Base-by-base conservation (phyloP, 306 rosid species). In the Glycyrrhiza uralensis region DNA sequence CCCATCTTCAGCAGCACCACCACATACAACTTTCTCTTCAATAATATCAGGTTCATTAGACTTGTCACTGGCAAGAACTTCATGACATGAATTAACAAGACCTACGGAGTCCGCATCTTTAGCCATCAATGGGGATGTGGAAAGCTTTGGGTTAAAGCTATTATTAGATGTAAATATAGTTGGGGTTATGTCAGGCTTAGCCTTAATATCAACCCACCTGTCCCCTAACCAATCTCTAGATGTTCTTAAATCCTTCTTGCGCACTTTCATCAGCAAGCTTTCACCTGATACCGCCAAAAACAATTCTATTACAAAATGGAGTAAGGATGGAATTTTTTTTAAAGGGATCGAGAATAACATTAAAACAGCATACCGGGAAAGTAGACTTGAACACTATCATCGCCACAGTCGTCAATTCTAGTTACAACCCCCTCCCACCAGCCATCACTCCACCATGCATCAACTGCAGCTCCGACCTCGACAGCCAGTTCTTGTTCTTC, bases 391-490 rank as follows among this genome's bases (percentile, higher is more conserved):
- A 85, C 78, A 29, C 49, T 50, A 38, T 78, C 87, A 67, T 80
- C 79, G 14, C 73, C 60, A 9, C 78, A 46, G 75, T 79, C 35
- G 7, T 85, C 89, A 69, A 84, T 63, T 79, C 82, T 85, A 74
- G 82, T 85, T 51, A 87, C 83, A 76, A 91, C 87, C 24, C 99
- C 99, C 84, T 94, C 99, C 99, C 99, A 94, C 99, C 99, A 94
- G 39, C 99, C 99, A 74, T 94, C 99, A 38, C 99, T 91, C 99
- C 99, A 94, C 99, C 97, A 91, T 50, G 93, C 99, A 79, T 94
- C 99, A 35, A 94, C 86, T 33, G 96, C 96, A 54, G 75, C 76
- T 63, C 99, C 99, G 26, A 88, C 76, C 47, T 83, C 87, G 11
- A 86, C 59, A 20, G 58, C 82, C 51, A 71, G 78, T 74, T 81